phyloP scores from a whole-genome alignment of 306 rosid genomes.

The Medicago arabica region DNA sequence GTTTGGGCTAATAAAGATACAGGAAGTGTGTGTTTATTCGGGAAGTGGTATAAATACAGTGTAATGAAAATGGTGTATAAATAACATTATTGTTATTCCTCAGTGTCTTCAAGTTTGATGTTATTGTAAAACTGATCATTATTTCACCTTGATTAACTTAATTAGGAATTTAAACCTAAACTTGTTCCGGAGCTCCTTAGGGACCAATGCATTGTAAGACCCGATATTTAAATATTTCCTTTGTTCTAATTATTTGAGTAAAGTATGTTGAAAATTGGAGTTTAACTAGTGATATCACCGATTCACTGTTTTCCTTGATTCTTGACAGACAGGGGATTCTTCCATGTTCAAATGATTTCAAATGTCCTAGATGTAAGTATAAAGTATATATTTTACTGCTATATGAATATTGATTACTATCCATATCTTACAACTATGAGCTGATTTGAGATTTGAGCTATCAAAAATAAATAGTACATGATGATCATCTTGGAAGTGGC shows the following conservation, averaged over 20 bases:
- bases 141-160: constrained; percentile 35
- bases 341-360: constrained; percentile 63
- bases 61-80: constrained; percentile 10
- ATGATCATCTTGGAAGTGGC: background rate
- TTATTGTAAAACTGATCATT: constrained; percentile 31
- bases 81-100: background rate
- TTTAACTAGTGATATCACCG: constrained; percentile 25
- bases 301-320: constrained; percentile 23
- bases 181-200: constrained; percentile 68
- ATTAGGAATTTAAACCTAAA: constrained; percentile 79
- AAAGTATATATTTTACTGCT: too few relatives aligned
- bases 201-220: constrained; percentile 59
- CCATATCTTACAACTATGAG: too few relatives aligned
- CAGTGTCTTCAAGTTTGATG: constrained; percentile 24
- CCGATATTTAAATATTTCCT: constrained; percentile 30
- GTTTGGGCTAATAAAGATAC: constrained; percentile 18
- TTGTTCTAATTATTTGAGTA: constrained; percentile 13
- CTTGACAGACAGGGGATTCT: constrained; percentile 54
- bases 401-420: too few relatives aligned
- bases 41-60: background rate
- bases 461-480: too few relatives aligned
- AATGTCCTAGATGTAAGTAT: constrained; percentile 78
- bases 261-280: constrained; percentile 13
- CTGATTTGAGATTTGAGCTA: too few relatives aligned
- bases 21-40: background rate